Evolutionary conservation across 2,329 filamentous ascomycete genomes (phyloP).

Genomic region (Colletotrichum acutatum): DNA sequence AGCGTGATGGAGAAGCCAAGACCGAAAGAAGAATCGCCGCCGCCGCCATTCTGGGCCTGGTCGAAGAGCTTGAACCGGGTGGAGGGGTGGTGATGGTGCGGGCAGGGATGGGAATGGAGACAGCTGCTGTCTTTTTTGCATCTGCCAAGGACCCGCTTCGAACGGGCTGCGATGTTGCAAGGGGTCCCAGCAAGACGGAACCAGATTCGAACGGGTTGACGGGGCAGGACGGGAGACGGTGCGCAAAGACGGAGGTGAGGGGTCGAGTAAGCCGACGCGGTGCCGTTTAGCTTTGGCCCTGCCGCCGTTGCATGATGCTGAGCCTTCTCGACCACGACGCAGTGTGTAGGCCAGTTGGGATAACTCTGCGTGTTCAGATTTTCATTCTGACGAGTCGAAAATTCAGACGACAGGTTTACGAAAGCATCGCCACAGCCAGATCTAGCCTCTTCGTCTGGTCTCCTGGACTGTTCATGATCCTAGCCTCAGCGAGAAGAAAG

Average conservation of each 20-base stretch:
- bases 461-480: slow-evolving; percentile 9
- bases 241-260: slow-evolving; percentile 27
- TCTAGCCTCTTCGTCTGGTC: slow-evolving; percentile 10
- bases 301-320: slow-evolving; percentile 34
- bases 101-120: slow-evolving; percentile 19
- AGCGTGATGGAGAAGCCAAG: slow-evolving; percentile 8
- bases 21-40: slow-evolving; percentile 13
- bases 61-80: slow-evolving; percentile 26
- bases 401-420: slow-evolving; percentile 30
- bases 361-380: slow-evolving; percentile 3
- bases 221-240: slow-evolving; percentile 22
- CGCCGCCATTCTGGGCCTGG: slow-evolving; percentile 18
- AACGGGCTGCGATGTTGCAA: slow-evolving; percentile 18
- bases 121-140: slow-evolving; percentile 10
- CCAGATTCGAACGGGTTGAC: neutral
- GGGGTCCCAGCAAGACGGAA: slow-evolving; percentile 20
- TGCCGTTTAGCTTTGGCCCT: slow-evolving; percentile 30
- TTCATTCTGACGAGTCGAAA: slow-evolving; percentile 9
- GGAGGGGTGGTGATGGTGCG: slow-evolving; percentile 14
- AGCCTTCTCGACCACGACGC: slow-evolving; percentile 32
- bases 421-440: slow-evolving; percentile 26
- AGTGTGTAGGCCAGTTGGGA: slow-evolving; percentile 12
- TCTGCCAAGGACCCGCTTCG: slow-evolving; percentile 12
- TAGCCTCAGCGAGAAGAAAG: neutral
- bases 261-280: slow-evolving; percentile 30